Evolutionary conservation across 192 early-diverging fungal species (phyloP).

Genomic region (Nowakowskiella sp.): DNA sequence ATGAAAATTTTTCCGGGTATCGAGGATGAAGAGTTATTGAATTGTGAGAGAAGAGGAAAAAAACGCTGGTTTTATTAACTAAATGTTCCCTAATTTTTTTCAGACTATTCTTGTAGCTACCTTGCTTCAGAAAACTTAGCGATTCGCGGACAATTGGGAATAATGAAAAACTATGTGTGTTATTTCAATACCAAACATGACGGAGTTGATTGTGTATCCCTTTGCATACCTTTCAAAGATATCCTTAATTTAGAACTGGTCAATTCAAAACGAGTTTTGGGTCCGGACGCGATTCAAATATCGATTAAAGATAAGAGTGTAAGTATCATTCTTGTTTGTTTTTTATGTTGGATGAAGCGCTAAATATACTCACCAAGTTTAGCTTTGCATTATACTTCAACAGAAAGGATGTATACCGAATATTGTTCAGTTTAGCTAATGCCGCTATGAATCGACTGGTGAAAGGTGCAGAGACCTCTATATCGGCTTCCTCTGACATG

Average conservation of each 20-base stretch:
- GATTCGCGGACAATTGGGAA: conserved; percentile 29
- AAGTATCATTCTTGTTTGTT: conserved; percentile 5
- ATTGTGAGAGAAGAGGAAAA: conserved; percentile 22
- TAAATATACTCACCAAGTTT: conserved; percentile 20
- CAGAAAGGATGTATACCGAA: conserved; percentile 43
- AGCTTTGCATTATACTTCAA: conserved; percentile 39
- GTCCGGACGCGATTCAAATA: conserved; percentile 39
- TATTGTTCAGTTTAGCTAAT: conserved; percentile 29
- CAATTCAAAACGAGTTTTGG: conserved; percentile 30
- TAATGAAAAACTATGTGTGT: conserved; percentile 33
- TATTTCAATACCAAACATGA: too few relatives aligned
- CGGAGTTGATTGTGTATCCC: too few relatives aligned
- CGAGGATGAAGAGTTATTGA: conserved; percentile 32
- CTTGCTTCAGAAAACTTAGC: conserved; percentile 24
- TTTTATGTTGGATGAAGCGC: neutral
- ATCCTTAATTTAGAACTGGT: conserved; percentile 30
- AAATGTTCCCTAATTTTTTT: conserved; percentile 1
- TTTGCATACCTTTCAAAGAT: conserved; percentile 29
- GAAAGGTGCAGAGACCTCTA: conserved; percentile 47
- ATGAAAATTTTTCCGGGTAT: conserved; percentile 25
- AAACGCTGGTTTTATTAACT: neutral
- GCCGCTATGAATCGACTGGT: conserved; percentile 51
- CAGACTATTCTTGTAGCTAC: conserved; percentile 38
- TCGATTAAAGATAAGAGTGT: conserved; percentile 23
- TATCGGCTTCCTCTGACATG: conserved; percentile 43